Base-by-base conservation (phyloP, 75 land plant species). In the Gnetum montanum region DNA sequence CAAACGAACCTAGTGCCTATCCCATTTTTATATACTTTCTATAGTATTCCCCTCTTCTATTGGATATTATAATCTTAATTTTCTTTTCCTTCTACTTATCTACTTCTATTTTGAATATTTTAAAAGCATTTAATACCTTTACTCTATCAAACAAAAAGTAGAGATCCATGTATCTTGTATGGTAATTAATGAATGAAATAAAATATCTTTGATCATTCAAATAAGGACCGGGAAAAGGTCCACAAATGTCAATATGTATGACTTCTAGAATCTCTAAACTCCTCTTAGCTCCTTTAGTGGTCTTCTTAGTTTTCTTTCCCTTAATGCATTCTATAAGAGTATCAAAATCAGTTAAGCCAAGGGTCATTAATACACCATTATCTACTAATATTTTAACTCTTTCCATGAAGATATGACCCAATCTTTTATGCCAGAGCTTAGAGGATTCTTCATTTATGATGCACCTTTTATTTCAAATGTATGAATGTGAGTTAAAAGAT, bases 331-430 rank as follows among this genome's bases (percentile, higher is more conserved):
- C 54, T 33, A 66, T 54, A 66, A 54, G 40, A 4, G 40, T 6
- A 25, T 3, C 53, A 16, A 66, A 37, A 40, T 66, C 54, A 49
- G 24, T 49, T 40, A 66, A 66, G 50, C 58, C 54, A 5, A 49
- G 28, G 25, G 0, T n/a, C 19, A 2, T 7, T 36, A 58, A 46
- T 3, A 66, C 40, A 12, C 29, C 69, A 48, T 49, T 23, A 1
- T 58, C 58, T 38, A 66, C 53, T 28, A 58, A 58, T 15, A 43
- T 58, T 40, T 15, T 27, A 0, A 47, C 24, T 58, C 54, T 66
- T 26, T 66, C 18, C 41, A 26, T 57, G 46, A 54, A 57, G 0
- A 65, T 48, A 55, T 65, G 68, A 31, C 68, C 59, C 18, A 65
- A 46, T 46, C 60, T 33, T 23, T 35, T 3, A 48, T 65, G 68